Percentiles rank a stretch among this genome's conserved stretches.
Evolutionary conservation across 1,139 yeast species (phyloP).

Genomic region (Debaryomycetaceae sp.): DNA sequence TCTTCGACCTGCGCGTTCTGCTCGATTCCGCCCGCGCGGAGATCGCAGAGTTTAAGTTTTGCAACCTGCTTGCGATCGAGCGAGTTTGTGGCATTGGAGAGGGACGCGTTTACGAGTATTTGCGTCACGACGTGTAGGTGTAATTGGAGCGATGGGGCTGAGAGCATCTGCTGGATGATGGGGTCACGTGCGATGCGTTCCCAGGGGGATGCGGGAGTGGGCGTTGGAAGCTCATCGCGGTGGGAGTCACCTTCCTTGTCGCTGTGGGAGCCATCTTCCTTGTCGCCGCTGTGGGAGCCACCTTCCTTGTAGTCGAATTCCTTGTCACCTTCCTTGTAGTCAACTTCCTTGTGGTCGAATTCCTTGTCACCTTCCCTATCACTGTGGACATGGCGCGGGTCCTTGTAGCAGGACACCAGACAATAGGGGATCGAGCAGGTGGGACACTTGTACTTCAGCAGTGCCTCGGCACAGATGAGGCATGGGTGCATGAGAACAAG

Average conservation of each 20-base stretch:
- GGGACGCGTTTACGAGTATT: constrained; percentile 32
- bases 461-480: constrained; percentile 29
- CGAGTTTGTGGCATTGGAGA: constrained; percentile 30
- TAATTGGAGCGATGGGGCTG: constrained; percentile 38
- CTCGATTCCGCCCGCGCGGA: constrained; percentile 55
- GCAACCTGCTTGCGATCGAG: constrained; percentile 52
- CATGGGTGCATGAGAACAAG: too few species aligned
- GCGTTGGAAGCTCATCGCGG: too few species aligned
- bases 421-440: constrained; percentile 39
- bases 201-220: too few species aligned
- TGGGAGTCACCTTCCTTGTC: constrained; percentile 1
- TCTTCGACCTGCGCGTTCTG: constrained; percentile 58
- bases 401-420: constrained; percentile 48
- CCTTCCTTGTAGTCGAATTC: constrained; percentile 1
- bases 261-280: constrained; percentile 1
- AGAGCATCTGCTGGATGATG: constrained; percentile 29
- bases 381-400: constrained; percentile 22
- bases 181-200: constrained; percentile 23
- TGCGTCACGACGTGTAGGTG: constrained; percentile 40
- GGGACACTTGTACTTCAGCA: constrained; percentile 54
- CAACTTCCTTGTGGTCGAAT: constrained; percentile 1
- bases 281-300: constrained; percentile 1
- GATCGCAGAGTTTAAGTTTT: constrained; percentile 45
- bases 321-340: constrained; percentile 2
- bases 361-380: constrained; percentile 2